Evolutionary conservation across 2,329 filamentous ascomycete species (phyloP), one percentile per base, ranked within the genome.

Genomic region (Stromatinia cepivora): DNA sequence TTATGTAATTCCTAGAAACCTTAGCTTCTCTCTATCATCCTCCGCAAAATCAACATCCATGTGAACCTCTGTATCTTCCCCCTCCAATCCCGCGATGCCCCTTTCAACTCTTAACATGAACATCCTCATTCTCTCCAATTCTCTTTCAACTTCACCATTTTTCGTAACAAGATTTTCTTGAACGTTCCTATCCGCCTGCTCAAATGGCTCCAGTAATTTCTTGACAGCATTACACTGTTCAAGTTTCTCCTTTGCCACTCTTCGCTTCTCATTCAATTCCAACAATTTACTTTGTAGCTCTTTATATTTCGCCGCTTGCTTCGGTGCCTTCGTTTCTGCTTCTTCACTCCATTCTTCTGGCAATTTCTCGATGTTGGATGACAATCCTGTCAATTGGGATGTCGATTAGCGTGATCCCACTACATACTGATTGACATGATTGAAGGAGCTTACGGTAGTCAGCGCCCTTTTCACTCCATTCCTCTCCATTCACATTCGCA

Each of bases 81-180:
- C 69, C 22, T 73, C 73, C 63, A 78, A 66, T 3, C 71, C 74
- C 3, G 63, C 81, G 1, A 90, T 81, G 28, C 86, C 82, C 2
- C 84, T 86, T 6, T 84, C 83, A 0, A 90, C 87, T 36, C 88
- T 82, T 0, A 84, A 84, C 67, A 90, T 81, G 71, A 93, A 79
- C 72, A 88, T 82, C 46, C 88, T 84, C 84, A 90, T 91, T 71
- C 84, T 85, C 77, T 88, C 86, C 67, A 93, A 80, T 79, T 92
- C 90, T 66, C 81, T 81, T 76, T 90, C 89, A 13, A 93, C 78
- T 61, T 88, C 84, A 1, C 88, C 87, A 76, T 90, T 86, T 45
- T 86, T 85, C 64, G 87, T 89, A 1, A 90, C 83, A 4, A 93
- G 78, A 76, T 92, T 92, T 70, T 87, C 84, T 77, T 93, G 90